Conservation (phyloP, 371 early-diverging fungal species). For the Rhizopus arrhizus region DNA sequence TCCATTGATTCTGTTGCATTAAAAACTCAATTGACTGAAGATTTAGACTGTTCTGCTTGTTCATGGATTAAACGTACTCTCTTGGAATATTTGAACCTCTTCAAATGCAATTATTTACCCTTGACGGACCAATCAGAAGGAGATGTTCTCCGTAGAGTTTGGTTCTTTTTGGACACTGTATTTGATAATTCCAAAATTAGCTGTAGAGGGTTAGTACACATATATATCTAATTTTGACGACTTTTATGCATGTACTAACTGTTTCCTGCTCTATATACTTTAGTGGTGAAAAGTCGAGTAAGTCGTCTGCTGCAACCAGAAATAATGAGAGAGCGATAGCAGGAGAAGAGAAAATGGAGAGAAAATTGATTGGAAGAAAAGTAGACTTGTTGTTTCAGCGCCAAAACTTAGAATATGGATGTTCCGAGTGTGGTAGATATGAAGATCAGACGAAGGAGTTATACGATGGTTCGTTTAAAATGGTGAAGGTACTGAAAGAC, state of each 20-base stretch:
- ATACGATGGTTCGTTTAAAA: constrained; percentile 19
- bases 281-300: constrained; percentile 18
- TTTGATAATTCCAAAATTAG: constrained; percentile 13
- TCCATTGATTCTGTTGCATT: constrained; percentile 4
- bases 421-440: constrained; percentile 21
- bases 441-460: constrained; percentile 22
- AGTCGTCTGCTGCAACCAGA: constrained; percentile 10
- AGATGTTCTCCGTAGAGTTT: constrained; percentile 6
- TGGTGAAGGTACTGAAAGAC: constrained; percentile 20
- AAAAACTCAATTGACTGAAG: constrained; percentile 14
- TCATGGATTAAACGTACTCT: constrained; percentile 9
- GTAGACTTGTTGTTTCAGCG: constrained; percentile 21
- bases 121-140: constrained; percentile 10
- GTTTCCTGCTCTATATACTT: constrained; percentile 22
- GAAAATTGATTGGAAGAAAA: constrained; percentile 18
- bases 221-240: constrained; percentile 17
- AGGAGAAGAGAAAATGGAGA: constrained; percentile 16
- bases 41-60: constrained; percentile 11
- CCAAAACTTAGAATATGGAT: constrained; percentile 22
- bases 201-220: constrained; percentile 22
- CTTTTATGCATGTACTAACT: constrained; percentile 16
- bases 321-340: constrained; percentile 16
- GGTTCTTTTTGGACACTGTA: constrained; percentile 11
- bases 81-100: constrained; percentile 4
- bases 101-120: constrained; percentile 3